Percentiles rank a stretch among this genome's conserved stretches.
Evolutionary conservation across 2,329 filamentous ascomycete genomes (phyloP).

Genomic region (Allantophomopsis lycopodina): DNA sequence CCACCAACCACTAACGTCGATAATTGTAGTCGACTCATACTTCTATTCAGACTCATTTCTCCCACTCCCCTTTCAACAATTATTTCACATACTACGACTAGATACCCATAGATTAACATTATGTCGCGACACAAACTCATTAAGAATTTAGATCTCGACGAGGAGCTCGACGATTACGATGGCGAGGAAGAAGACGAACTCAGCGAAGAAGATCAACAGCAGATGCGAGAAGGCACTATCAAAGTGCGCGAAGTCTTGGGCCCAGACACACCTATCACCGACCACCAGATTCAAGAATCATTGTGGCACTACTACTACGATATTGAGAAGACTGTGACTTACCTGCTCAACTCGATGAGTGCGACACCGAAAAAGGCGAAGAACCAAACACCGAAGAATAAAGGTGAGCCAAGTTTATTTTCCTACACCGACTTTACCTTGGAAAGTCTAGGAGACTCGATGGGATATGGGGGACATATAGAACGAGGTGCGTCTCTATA

Average conservation of each 20-base stretch:
- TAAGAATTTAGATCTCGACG: constrained; percentile 24
- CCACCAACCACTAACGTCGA: no score
- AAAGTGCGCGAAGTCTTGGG: constrained; percentile 56
- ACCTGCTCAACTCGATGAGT: constrained; percentile 48
- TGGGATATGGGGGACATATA: no score
- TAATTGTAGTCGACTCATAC: no score
- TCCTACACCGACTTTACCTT: no score
- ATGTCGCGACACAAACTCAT: constrained; percentile 25
- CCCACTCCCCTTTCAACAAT: no score
- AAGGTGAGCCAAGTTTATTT: constrained; percentile 17
- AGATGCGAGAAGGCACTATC: constrained; percentile 51
- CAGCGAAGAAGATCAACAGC: constrained; percentile 24
- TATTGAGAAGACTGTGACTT: constrained; percentile 69
- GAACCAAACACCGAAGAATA: constrained; percentile 18
- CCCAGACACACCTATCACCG: constrained; percentile 32
- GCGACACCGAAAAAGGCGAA: constrained; percentile 18
- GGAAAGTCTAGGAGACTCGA: no score
- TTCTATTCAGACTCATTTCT: no score
- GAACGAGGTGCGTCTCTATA: no score
- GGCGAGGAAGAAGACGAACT: constrained; percentile 27
- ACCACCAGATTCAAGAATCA: constrained; percentile 72
- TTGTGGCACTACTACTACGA: constrained; percentile 97
- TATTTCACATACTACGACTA: no score
- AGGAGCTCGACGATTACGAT: constrained; percentile 36
- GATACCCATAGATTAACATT: constrained; percentile 2